phyloP scores from a whole-genome alignment of 2,329 filamentous ascomycete species.

The Clonostachys rhizophaga region DNA sequence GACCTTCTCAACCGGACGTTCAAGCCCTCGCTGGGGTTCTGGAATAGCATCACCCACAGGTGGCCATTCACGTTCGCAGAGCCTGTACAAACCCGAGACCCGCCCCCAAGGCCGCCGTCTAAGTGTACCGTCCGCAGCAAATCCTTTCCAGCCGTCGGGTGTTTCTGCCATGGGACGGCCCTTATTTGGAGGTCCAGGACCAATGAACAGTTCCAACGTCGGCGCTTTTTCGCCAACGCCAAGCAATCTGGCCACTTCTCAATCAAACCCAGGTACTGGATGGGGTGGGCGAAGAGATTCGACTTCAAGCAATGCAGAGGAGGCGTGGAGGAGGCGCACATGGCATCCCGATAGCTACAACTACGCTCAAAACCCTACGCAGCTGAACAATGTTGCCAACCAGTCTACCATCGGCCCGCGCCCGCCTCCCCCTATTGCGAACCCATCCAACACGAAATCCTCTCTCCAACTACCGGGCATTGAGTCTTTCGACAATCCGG shows the following conservation, averaged over 20 bases:
- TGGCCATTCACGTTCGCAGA: constrained; percentile 63
- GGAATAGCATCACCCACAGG: constrained; percentile 69
- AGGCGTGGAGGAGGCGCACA: constrained; percentile 77
- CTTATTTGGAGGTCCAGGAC: constrained; percentile 44
- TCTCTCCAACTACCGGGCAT: constrained; percentile 77
- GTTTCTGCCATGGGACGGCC: constrained; percentile 51
- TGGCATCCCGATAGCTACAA: constrained; percentile 81
- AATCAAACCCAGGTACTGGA: constrained; percentile 58
- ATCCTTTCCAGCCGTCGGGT: constrained; percentile 68
- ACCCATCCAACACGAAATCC: constrained; percentile 46
- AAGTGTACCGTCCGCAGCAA: constrained; percentile 73
- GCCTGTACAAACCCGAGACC: constrained; percentile 62
- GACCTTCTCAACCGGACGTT: constrained; percentile 72
- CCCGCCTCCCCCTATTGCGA: constrained; percentile 44
- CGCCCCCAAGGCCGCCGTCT: constrained; percentile 69
- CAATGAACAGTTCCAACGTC: constrained; percentile 50
- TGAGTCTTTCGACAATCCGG: constrained; percentile 76
- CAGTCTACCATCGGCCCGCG: constrained; percentile 55
- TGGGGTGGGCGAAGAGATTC: constrained; percentile 62
- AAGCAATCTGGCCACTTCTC: constrained; percentile 58
- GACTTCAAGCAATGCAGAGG: constrained; percentile 56
- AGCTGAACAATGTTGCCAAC: constrained; percentile 71
- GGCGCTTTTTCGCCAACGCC: constrained; percentile 50
- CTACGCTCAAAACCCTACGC: constrained; percentile 61
- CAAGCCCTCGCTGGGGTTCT: constrained; percentile 71